Evolutionary conservation across 768 basidiomycete genomes (phyloP).

Genomic region (Suillus placidus): DNA sequence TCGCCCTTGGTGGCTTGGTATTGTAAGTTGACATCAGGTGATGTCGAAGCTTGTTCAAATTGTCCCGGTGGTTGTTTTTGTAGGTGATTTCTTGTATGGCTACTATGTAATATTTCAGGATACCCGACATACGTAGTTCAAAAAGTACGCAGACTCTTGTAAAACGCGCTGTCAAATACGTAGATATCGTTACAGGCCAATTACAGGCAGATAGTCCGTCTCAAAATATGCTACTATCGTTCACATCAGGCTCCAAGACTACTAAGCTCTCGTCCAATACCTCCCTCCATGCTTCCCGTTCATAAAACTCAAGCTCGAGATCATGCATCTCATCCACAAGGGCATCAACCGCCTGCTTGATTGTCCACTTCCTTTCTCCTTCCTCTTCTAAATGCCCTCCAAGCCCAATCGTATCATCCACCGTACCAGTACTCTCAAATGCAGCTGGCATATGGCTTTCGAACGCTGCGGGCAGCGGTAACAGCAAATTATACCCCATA

Average conservation of each 20-base stretch:
- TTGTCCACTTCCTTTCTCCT: constrained; percentile 50
- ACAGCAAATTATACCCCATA: constrained; percentile 62
- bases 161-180: not conserved
- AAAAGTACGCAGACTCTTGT: constrained; percentile 7
- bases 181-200: not conserved
- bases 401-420: constrained; percentile 16
- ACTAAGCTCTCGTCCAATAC: constrained; percentile 16
- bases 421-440: not conserved
- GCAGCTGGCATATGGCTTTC: constrained; percentile 7
- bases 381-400: constrained; percentile 21
- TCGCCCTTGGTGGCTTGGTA: constrained; percentile 21
- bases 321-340: constrained; percentile 58
- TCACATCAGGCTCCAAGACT: constrained; percentile 12
- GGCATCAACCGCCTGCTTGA: constrained; percentile 51
- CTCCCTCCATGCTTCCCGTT: constrained; percentile 35
- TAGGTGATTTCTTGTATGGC: not conserved
- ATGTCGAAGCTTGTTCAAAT: not conserved
- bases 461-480: constrained; percentile 47
- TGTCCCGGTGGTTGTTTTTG: not conserved
- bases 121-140: constrained; percentile 7
- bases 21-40: constrained; percentile 18
- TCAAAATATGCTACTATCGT: not conserved
- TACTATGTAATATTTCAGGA: constrained; percentile 1
- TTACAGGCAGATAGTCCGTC: not conserved
- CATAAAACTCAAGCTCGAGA: constrained; percentile 58